phyloP scores from a whole-genome alignment of 1,284 basidiomycete species.

The Phaffia rhodozyma region DNA sequence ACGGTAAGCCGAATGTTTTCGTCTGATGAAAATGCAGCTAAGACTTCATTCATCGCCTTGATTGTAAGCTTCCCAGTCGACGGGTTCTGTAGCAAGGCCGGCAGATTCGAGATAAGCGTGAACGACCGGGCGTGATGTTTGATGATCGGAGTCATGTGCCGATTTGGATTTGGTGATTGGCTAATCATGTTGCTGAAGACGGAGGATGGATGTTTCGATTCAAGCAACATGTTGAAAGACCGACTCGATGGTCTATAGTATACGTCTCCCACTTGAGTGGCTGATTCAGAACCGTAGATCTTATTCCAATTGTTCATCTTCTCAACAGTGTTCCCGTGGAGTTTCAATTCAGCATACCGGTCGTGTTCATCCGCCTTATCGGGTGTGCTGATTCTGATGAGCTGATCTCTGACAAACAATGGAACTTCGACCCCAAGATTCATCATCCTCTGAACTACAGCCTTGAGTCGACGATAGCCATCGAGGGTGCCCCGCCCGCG shows the following conservation, averaged over 20 bases:
- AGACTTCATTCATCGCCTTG: constrained; percentile 7
- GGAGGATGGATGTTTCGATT: not conserved
- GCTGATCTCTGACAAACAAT: no score
- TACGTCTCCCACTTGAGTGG: not conserved
- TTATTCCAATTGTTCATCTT: not conserved
- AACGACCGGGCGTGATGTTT: constrained; percentile 3
- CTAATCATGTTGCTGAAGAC: constrained; percentile 3
- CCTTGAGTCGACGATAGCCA: not conserved
- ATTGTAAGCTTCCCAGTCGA: not conserved
- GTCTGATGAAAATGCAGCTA: constrained; percentile 10
- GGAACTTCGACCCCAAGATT: not conserved
- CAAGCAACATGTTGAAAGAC: not conserved
- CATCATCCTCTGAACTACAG: not conserved
- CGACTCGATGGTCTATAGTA: not conserved
- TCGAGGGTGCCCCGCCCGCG: not conserved
- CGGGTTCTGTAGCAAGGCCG: not conserved
- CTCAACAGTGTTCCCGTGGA: not conserved
- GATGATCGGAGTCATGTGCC: not conserved
- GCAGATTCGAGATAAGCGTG: constrained; percentile 8
- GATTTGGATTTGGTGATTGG: not conserved
- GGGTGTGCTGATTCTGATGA: no score
- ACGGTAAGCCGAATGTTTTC: constrained; percentile 7
- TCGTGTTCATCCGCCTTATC: no score
- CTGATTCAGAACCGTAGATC: not conserved
- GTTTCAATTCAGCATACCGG: not conserved